Conservation (phyloP, 139 green algal species). For the Picochlorum sp. region DNA sequence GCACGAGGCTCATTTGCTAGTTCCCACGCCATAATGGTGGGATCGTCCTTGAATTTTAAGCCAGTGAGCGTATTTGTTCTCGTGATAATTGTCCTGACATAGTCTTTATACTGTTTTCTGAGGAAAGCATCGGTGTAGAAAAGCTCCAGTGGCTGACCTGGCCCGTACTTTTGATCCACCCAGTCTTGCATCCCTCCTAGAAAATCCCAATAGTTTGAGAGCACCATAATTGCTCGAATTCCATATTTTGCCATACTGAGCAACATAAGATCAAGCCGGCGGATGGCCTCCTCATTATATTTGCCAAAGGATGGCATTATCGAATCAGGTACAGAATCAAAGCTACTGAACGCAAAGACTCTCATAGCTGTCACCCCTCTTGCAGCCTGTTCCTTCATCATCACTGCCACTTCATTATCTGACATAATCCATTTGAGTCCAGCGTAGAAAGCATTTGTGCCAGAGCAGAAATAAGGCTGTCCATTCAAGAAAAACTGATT, state of each 20-base stretch:
- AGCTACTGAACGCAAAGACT: conserved; percentile 7
- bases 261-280: conserved; percentile 32
- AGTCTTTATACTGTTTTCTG: conserved; percentile 2
- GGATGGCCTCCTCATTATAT: conserved; percentile 35
- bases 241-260: conserved; percentile 19
- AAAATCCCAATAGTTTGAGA: conserved; percentile 32
- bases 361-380: not conserved
- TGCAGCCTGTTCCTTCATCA: conserved; percentile 2
- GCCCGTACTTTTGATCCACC: conserved; percentile 5
- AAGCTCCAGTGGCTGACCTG: conserved; percentile 3
- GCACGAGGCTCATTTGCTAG: conserved; percentile 25
- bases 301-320: conserved; percentile 3
- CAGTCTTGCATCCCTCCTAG: conserved; percentile 24
- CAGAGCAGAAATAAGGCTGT: conserved; percentile 19
- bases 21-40: conserved; percentile 29
- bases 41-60: conserved; percentile 17
- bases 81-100: conserved; percentile 3
- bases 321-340: not conserved
- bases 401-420: not conserved
- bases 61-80: conserved; percentile 19
- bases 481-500: conserved; percentile 11
- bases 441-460: conserved; percentile 13
- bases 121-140: conserved; percentile 21
- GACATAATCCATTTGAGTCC: not conserved
- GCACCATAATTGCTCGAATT: conserved; percentile 26